Evolutionary conservation across 2,329 filamentous ascomycete genomes (phyloP).

Genomic region (Aspergillus uvarum): DNA sequence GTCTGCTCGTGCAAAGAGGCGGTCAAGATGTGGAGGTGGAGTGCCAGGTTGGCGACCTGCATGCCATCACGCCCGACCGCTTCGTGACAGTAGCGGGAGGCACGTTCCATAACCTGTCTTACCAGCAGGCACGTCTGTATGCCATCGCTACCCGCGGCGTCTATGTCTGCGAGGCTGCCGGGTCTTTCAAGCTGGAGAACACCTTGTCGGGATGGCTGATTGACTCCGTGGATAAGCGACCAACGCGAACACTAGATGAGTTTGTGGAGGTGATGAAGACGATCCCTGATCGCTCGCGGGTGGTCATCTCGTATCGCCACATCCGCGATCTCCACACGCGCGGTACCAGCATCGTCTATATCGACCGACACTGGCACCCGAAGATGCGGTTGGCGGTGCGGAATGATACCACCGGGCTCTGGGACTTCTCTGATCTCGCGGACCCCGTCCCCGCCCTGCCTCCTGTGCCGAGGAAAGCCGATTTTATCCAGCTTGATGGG

Average conservation of each 20-base stretch:
- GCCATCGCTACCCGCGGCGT: constrained; percentile 90
- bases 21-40: constrained; percentile 84
- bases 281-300: constrained; percentile 76
- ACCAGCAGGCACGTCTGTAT: constrained; percentile 95
- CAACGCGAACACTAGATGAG: constrained; percentile 79
- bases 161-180: constrained; percentile 90
- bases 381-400: constrained; percentile 92
- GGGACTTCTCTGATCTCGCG: constrained; percentile 88
- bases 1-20: constrained; percentile 80
- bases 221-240: constrained; percentile 87
- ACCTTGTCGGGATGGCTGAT: constrained; percentile 91
- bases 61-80: constrained; percentile 90
- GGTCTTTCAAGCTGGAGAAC: constrained; percentile 91
- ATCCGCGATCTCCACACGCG: constrained; percentile 91
- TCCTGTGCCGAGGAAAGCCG: constrained; percentile 72
- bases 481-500: constrained; percentile 89
- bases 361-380: constrained; percentile 93
- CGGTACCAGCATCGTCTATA: constrained; percentile 85
- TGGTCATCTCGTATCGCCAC: constrained; percentile 95
- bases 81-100: constrained; percentile 93
- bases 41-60: constrained; percentile 81
- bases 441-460: constrained; percentile 74
- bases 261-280: constrained; percentile 89
- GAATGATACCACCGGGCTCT: constrained; percentile 85
- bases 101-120: constrained; percentile 94